Evolutionary conservation across 495 filamentous ascomycete genomes (phyloP).

Genomic region (Trichocladium antarcticum): DNA sequence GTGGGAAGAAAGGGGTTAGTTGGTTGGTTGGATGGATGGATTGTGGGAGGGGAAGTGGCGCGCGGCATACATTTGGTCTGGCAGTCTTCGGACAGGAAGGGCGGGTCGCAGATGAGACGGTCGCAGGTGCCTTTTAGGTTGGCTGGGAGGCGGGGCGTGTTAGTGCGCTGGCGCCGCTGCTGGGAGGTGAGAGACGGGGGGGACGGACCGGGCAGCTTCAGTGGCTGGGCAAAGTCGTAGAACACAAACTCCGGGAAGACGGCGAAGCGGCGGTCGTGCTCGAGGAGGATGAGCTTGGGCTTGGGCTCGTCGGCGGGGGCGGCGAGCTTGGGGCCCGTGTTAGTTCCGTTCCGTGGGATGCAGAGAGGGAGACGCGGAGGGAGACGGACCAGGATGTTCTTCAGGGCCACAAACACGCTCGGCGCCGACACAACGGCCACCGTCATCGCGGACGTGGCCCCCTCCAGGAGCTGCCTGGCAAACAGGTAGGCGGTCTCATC

Average conservation of each 20-base stretch:
- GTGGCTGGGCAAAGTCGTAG: slow-evolving; percentile 61
- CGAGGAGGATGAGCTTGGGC: slow-evolving; percentile 51
- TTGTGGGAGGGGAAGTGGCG: not conserved
- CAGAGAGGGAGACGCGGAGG: not conserved
- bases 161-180: not conserved
- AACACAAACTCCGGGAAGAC: slow-evolving; percentile 58
- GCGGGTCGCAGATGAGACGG: slow-evolving; percentile 62
- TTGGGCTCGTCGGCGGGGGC: slow-evolving; percentile 24
- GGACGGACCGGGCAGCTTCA: slow-evolving; percentile 46
- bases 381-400: slow-evolving; percentile 48
- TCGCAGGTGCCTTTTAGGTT: slow-evolving; percentile 53
- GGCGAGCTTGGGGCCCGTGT: slow-evolving; percentile 18
- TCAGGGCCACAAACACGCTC: slow-evolving; percentile 63
- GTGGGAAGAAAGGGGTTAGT: not conserved
- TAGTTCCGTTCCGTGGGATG: not conserved
- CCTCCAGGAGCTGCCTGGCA: slow-evolving; percentile 51
- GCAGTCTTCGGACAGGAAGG: slow-evolving; percentile 68
- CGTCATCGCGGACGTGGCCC: slow-evolving; percentile 38
- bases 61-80: slow-evolving; percentile 56
- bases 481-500: slow-evolving; percentile 53
- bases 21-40: not conserved
- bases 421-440: slow-evolving; percentile 65
- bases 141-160: slow-evolving; percentile 10
- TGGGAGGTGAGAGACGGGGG: not conserved
- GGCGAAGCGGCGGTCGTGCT: slow-evolving; percentile 60